phyloP scores from a whole-genome alignment of 495 filamentous ascomycete species.

The Hypoxylon fragiforme region DNA sequence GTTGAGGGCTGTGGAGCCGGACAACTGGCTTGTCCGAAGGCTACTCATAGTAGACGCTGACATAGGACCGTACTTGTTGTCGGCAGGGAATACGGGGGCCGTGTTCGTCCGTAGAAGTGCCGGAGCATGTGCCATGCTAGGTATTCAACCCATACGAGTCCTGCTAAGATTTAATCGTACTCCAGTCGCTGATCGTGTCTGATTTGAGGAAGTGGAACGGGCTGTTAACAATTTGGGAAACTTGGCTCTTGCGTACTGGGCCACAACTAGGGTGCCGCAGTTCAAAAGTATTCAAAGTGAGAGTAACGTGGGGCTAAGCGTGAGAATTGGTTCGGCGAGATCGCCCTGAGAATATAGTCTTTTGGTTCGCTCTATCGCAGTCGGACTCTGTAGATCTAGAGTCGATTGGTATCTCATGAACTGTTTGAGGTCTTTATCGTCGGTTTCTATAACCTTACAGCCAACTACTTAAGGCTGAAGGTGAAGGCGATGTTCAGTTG shows the following conservation, averaged over 20 bases:
- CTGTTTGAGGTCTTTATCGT: not conserved
- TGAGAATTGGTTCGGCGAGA: constrained; percentile 9
- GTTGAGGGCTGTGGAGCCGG: constrained; percentile 54
- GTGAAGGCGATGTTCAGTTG: not conserved
- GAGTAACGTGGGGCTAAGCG: constrained; percentile 7
- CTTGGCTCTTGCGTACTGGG: constrained; percentile 5
- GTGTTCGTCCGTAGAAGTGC: constrained; percentile 55
- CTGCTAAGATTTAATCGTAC: constrained; percentile 7
- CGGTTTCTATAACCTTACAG: constrained; percentile 2
- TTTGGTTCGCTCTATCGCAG: constrained; percentile 16
- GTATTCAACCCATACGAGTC: constrained; percentile 46
- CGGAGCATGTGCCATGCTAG: constrained; percentile 56
- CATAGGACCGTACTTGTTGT: constrained; percentile 42
- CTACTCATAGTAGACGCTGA: constrained; percentile 49
- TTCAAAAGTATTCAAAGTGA: not conserved
- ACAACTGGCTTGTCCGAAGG: constrained; percentile 57
- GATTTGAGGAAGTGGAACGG: constrained; percentile 5
- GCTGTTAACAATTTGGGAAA: constrained; percentile 3
- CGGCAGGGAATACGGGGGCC: constrained; percentile 48
- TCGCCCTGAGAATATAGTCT: constrained; percentile 1
- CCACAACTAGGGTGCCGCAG: not conserved
- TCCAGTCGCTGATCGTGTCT: constrained; percentile 8
- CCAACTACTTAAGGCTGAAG: not conserved
- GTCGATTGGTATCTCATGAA: constrained; percentile 1
- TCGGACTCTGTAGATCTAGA: constrained; percentile 11